Conservation (phyloP, 768 basidiomycete genomes). For the Hypsizygus marmoreus region DNA sequence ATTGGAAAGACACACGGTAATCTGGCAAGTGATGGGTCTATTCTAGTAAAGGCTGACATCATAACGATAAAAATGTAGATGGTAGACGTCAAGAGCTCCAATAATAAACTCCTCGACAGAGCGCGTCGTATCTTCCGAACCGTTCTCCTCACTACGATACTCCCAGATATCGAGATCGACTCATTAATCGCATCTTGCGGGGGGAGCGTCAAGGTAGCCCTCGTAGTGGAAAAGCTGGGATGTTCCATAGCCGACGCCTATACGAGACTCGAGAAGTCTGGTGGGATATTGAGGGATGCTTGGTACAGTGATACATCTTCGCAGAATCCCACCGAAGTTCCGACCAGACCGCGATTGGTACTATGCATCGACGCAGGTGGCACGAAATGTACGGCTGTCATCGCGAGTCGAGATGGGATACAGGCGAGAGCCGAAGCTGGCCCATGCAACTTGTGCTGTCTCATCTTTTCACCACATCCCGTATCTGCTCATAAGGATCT, state of each 20-base stretch:
- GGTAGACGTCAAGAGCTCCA: slow-evolving; percentile 34
- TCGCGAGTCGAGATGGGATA: slow-evolving; percentile 20
- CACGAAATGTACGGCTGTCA: slow-evolving; percentile 25
- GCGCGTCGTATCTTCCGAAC: slow-evolving; percentile 32
- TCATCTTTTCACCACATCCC: not conserved
- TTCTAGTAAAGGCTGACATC: too few relatives aligned
- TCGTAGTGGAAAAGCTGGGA: slow-evolving; percentile 26
- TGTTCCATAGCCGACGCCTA: slow-evolving; percentile 20
- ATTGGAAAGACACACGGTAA: slow-evolving; percentile 38
- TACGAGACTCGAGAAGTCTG: slow-evolving; percentile 16
- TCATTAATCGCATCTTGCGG: slow-evolving; percentile 28
- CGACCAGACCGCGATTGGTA: slow-evolving; percentile 17
- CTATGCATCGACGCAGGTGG: slow-evolving; percentile 29
- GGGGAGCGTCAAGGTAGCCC: slow-evolving; percentile 32
- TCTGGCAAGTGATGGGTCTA: slow-evolving; percentile 20
- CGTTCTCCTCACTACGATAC: slow-evolving; percentile 20
- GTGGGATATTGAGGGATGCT: slow-evolving; percentile 23
- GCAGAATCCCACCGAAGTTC: too few relatives aligned
- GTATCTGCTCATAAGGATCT: not conserved
- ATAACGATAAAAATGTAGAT: too few relatives aligned
- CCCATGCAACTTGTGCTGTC: slow-evolving; percentile 27
- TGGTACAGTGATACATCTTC: too few relatives aligned
- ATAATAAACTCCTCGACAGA: slow-evolving; percentile 30
- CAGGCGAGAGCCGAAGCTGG: slow-evolving; percentile 23
- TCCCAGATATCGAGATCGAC: slow-evolving; percentile 29